phyloP scores from a whole-genome alignment of 2,329 filamentous ascomycete species.

The Ilyonectria robusta region DNA sequence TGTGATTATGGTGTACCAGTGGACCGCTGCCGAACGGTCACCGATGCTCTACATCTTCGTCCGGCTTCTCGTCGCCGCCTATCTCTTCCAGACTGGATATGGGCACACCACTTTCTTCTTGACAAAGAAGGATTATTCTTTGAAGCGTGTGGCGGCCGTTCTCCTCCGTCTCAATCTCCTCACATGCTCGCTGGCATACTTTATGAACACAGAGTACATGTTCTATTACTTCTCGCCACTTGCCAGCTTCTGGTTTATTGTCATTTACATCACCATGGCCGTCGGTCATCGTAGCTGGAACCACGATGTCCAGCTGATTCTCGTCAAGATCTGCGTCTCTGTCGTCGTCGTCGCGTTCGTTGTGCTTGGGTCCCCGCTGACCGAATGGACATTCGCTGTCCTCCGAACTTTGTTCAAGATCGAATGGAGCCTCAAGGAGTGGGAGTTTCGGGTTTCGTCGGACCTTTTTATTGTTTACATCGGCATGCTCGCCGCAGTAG shows the following conservation, averaged over 20 bases:
- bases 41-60: slow-evolving; percentile 68
- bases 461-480: slow-evolving; percentile 71
- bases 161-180: slow-evolving; percentile 72
- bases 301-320: slow-evolving; percentile 56
- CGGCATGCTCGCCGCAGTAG: slow-evolving; percentile 64
- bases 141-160: slow-evolving; percentile 64
- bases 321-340: slow-evolving; percentile 62
- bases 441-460: slow-evolving; percentile 64
- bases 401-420: slow-evolving; percentile 61
- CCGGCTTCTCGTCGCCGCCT: slow-evolving; percentile 68
- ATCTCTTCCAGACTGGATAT: slow-evolving; percentile 74
- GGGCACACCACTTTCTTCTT: slow-evolving; percentile 73
- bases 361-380: slow-evolving; percentile 36
- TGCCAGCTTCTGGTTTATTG: slow-evolving; percentile 73
- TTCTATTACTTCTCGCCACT: slow-evolving; percentile 72
- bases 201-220: slow-evolving; percentile 67
- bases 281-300: slow-evolving; percentile 58
- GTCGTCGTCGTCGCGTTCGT: slow-evolving; percentile 57
- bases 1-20: slow-evolving; percentile 67
- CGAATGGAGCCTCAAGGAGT: slow-evolving; percentile 62
- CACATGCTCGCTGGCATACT: slow-evolving; percentile 65
- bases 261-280: slow-evolving; percentile 67
- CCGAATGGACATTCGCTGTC: slow-evolving; percentile 43
- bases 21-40: slow-evolving; percentile 59
- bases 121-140: slow-evolving; percentile 68